Evolutionary conservation across 2,329 filamentous ascomycete genomes (phyloP).

Genomic region (Colletotrichum melonis): DNA sequence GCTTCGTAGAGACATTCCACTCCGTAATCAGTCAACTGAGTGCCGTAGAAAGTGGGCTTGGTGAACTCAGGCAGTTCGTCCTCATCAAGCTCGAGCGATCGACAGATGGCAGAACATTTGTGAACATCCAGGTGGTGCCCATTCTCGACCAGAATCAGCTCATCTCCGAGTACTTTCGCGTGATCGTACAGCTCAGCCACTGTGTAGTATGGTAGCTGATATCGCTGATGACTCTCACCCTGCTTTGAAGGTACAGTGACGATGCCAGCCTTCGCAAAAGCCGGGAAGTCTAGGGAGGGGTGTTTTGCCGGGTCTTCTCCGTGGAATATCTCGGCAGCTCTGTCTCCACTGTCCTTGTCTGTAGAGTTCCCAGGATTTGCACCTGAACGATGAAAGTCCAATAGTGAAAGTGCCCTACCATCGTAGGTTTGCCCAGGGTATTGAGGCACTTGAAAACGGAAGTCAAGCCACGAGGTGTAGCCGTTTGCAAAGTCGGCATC

Average conservation of each 20-base stretch:
- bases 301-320: neutral
- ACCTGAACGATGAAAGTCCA: neutral
- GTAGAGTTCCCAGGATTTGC: neutral
- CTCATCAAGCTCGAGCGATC: neutral
- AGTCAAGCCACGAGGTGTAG: slow-evolving; percentile 20
- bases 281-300: neutral
- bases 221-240: neutral
- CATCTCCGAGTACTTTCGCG: neutral
- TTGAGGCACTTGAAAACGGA: slow-evolving; percentile 15
- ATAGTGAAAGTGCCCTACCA: neutral
- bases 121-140: slow-evolving; percentile 16
- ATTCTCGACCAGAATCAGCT: slow-evolving; percentile 6
- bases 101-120: neutral
- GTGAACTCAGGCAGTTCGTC: neutral
- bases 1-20: neutral
- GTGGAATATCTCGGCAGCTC: neutral
- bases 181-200: slow-evolving; percentile 23
- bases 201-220: slow-evolving; percentile 12
- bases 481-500: neutral
- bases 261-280: neutral
- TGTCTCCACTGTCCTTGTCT: neutral
- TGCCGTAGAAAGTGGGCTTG: slow-evolving; percentile 4
- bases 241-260: neutral
- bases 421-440: slow-evolving; percentile 1
- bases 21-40: neutral